Conservation (phyloP, 805 yeast genomes). For the Cyberlindnera mycetangii region DNA sequence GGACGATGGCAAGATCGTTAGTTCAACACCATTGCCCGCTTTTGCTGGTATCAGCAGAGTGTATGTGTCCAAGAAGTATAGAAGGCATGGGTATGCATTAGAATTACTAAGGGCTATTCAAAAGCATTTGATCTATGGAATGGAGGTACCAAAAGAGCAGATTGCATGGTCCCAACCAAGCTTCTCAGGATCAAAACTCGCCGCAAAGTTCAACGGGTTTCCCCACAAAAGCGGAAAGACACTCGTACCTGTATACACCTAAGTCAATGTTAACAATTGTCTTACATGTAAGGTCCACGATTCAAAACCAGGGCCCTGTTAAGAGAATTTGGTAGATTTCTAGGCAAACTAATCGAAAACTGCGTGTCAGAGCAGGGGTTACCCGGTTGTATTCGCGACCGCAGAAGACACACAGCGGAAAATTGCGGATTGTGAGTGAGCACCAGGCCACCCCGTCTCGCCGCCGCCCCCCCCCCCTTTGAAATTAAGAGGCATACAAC, state of each 20-base stretch:
- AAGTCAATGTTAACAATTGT: too few relatives aligned
- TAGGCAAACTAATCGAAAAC: neutral
- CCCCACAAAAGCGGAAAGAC: conserved; percentile 49
- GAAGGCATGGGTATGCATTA: conserved; percentile 51
- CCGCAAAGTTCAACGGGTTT: conserved; percentile 52
- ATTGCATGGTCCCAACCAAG: conserved; percentile 77
- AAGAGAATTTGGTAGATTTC: too few relatives aligned
- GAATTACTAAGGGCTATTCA: conserved; percentile 43
- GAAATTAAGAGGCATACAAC: neutral
- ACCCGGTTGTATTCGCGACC: neutral
- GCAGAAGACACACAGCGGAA: neutral
- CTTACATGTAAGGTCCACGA: too few relatives aligned
- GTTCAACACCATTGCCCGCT: conserved; percentile 38
- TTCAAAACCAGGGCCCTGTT: too few relatives aligned
- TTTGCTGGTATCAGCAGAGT: conserved; percentile 49
- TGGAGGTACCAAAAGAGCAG: conserved; percentile 37
- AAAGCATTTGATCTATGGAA: conserved; percentile 47
- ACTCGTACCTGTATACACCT: conserved; percentile 46
- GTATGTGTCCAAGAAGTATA: conserved; percentile 41
- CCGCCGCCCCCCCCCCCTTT: neutral
- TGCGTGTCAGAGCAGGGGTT: neutral
- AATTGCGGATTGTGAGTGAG: neutral
- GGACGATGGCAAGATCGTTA: conserved; percentile 48
- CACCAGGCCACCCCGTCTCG: conserved; percentile 1
- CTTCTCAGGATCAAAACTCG: conserved; percentile 58